phyloP scores from a whole-genome alignment of 805 yeast species.

The Candida arabinofermentans region DNA sequence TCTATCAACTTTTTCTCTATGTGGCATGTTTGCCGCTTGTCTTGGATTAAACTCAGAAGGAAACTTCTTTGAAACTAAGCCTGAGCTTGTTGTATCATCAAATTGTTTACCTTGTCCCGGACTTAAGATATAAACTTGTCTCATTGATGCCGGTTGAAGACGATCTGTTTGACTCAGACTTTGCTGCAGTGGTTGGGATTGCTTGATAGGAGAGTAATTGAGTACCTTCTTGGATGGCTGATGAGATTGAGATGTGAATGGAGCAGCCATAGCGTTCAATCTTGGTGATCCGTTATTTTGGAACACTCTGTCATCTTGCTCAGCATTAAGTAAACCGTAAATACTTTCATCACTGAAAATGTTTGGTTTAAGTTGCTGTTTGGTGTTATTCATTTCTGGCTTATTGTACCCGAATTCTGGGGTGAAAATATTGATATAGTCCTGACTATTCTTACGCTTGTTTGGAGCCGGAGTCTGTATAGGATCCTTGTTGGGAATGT shows the following conservation, averaged over 20 bases:
- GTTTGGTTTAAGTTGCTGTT: background rate
- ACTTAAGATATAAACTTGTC: background rate
- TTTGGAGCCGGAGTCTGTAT: conserved; percentile 17
- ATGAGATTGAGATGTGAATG: background rate
- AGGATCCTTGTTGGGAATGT: conserved; percentile 1
- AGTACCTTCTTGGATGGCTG: background rate
- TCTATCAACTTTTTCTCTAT: conserved; percentile 55
- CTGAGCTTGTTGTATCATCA: conserved; percentile 5
- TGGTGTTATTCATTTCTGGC: conserved; percentile 9
- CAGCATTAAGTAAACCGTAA: background rate
- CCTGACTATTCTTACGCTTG: conserved; percentile 17
- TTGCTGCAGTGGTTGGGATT: background rate
- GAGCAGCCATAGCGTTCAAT: conserved; percentile 1
- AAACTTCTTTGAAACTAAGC: conserved; percentile 21
- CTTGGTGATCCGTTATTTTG: background rate
- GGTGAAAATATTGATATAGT: conserved; percentile 15
- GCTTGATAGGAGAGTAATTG: background rate
- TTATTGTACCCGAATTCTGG: conserved; percentile 21
- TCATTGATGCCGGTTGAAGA: background rate
- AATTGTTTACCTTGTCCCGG: background rate
- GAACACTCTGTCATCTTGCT: background rate
- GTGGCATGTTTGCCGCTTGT: conserved; percentile 57
- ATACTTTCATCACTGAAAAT: background rate
- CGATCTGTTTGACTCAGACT: background rate
- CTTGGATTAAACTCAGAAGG: conserved; percentile 60